phyloP scores from a whole-genome alignment of 345 rosid species.

The Sonneratia alba region DNA sequence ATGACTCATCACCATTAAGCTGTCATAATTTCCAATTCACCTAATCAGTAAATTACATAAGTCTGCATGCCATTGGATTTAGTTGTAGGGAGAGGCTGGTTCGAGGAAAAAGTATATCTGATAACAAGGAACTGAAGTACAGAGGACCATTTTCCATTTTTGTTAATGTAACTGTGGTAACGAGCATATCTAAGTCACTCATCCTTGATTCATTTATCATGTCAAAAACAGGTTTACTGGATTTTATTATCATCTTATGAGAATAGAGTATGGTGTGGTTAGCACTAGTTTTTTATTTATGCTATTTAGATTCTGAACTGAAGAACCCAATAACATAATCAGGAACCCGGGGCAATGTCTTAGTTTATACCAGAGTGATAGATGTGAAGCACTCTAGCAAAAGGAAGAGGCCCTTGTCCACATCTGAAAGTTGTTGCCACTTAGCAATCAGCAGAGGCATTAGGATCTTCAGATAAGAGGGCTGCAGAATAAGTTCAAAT shows the following conservation, averaged over 20 bases:
- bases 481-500: constrained; percentile 41
- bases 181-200: not conserved
- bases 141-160: not conserved
- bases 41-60: not conserved
- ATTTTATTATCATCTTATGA: no score
- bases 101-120: not conserved
- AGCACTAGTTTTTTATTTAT: not conserved
- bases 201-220: not conserved
- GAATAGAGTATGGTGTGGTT: no score
- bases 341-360: not conserved
- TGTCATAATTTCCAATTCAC: not conserved
- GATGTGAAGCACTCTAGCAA: constrained; percentile 97
- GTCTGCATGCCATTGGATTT: not conserved
- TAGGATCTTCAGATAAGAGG: constrained; percentile 70
- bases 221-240: not conserved
- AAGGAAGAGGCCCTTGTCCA: constrained; percentile 91
- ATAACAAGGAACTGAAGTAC: no score
- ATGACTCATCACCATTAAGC: not conserved
- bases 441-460: constrained; percentile 93
- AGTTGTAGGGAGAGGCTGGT: not conserved
- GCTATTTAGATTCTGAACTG: not conserved
- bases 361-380: constrained; percentile 63
- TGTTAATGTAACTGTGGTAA: no score
- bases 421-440: constrained; percentile 92
- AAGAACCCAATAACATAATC: not conserved